Conservation (phyloP, 2,329 filamentous ascomycete species). For the Alternaria sp. region DNA sequence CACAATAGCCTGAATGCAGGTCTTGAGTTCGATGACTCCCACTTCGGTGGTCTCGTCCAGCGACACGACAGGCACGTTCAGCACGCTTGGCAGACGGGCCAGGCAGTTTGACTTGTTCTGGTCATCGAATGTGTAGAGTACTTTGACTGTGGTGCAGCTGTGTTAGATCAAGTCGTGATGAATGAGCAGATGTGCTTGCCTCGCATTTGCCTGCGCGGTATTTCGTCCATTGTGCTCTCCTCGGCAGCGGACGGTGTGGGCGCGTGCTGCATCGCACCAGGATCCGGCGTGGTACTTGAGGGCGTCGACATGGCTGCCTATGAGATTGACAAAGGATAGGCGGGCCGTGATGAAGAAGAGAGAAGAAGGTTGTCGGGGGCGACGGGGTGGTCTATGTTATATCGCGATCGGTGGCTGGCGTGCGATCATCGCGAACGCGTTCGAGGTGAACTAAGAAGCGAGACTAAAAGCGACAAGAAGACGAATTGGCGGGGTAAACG, state of each 20-base stretch:
- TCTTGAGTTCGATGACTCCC: constrained; percentile 84
- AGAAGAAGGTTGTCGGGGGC: constrained; percentile 19
- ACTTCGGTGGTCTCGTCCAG: constrained; percentile 82
- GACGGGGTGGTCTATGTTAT: constrained; percentile 35
- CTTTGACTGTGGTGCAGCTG: constrained; percentile 72
- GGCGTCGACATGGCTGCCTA: constrained; percentile 45
- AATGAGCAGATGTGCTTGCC: constrained; percentile 40
- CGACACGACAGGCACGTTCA: constrained; percentile 79
- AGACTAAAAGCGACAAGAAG: constrained; percentile 8
- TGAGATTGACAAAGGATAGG: constrained; percentile 18
- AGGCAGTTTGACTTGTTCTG: constrained; percentile 88
- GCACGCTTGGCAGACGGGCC: constrained; percentile 79
- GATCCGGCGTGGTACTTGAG: constrained; percentile 26
- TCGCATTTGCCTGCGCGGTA: constrained; percentile 55
- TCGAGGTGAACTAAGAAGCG: constrained; percentile 25
- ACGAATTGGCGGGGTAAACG: constrained; percentile 14
- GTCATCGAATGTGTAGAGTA: constrained; percentile 94
- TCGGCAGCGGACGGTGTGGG: constrained; percentile 27
- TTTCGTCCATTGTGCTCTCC: constrained; percentile 36
- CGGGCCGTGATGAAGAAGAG: constrained; percentile 25
- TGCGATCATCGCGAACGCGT: constrained; percentile 47
- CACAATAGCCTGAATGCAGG: constrained; percentile 83
- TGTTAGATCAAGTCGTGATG: constrained; percentile 23
- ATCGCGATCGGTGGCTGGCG: constrained; percentile 46
- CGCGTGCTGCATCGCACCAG: constrained; percentile 30